phyloP scores from a whole-genome alignment of 805 yeast species.

The Debaryomyces hansenii region DNA sequence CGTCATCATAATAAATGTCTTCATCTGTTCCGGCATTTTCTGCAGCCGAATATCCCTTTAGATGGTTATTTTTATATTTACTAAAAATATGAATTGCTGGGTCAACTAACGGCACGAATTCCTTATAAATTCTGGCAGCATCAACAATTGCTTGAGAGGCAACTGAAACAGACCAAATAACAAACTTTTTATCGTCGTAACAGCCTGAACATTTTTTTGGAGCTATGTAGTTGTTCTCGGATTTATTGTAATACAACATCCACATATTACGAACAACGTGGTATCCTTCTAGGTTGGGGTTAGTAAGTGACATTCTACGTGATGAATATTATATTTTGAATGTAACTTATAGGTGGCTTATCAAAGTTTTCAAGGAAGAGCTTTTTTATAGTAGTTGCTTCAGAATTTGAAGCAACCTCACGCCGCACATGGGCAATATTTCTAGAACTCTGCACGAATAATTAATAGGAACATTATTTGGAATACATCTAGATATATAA shows the following conservation, averaged over 20 bases:
- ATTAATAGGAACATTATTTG: no score
- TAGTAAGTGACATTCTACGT: constrained; percentile 21
- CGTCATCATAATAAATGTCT: constrained; percentile 73
- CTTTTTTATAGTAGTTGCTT: no score
- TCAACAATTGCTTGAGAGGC: constrained; percentile 68
- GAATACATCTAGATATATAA: no score
- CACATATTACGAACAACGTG: constrained; percentile 41
- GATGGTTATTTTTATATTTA: constrained; percentile 49
- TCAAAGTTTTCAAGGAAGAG: no score
- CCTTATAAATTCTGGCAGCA: constrained; percentile 54
- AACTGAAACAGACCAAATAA: constrained; percentile 69
- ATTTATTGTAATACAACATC: constrained; percentile 41
- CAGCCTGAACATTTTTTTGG: constrained; percentile 43
- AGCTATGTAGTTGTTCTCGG: constrained; percentile 38
- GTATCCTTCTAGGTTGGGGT: constrained; percentile 43
- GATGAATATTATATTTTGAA: background rate
- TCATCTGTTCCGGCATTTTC: constrained; percentile 57
- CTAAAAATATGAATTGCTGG: constrained; percentile 52
- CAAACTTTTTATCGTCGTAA: constrained; percentile 52
- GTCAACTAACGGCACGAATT: constrained; percentile 52
- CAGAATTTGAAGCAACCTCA: no score
- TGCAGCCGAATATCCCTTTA: constrained; percentile 65
- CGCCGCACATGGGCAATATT: no score
- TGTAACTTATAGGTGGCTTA: no score
- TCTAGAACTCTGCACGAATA: no score